Evolutionary conservation across 2,329 filamentous ascomycete species (phyloP).

Genomic region (Rhynchosporium secalis): DNA sequence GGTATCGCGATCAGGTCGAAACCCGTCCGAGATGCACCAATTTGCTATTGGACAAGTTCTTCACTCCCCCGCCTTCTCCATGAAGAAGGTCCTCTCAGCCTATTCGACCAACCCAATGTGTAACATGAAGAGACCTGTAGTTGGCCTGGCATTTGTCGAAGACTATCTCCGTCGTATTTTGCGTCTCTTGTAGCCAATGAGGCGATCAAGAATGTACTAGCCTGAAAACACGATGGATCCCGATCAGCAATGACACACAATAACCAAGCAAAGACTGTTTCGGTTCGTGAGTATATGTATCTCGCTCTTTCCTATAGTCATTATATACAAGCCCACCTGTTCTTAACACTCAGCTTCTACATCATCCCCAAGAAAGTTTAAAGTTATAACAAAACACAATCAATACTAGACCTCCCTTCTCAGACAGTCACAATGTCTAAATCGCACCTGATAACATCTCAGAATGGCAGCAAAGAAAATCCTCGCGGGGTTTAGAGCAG

Average conservation of each 20-base stretch:
- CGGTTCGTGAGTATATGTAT: conserved; percentile 4
- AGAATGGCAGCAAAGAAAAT: conserved; percentile 42
- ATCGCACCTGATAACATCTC: background rate
- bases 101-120: conserved; percentile 12
- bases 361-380: background rate
- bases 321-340: background rate
- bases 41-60: background rate
- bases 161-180: background rate
- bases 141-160: conserved; percentile 1
- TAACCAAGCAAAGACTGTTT: background rate
- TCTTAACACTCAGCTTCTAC: background rate
- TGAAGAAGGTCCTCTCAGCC: background rate
- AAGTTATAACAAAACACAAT: background rate
- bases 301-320: background rate
- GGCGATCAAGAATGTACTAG: conserved; percentile 4
- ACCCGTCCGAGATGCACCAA: background rate
- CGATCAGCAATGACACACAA: background rate
- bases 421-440: background rate
- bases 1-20: conserved; percentile 10
- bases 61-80: background rate
- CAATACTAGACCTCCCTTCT: background rate
- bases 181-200: background rate
- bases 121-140: conserved; percentile 1
- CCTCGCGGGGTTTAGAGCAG: conserved; percentile 50
- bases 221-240: background rate